Evolutionary conservation across 139 green algal species (phyloP), one percentile per base, ranked within the genome.

Genomic region (Tetraselmis striata): DNA sequence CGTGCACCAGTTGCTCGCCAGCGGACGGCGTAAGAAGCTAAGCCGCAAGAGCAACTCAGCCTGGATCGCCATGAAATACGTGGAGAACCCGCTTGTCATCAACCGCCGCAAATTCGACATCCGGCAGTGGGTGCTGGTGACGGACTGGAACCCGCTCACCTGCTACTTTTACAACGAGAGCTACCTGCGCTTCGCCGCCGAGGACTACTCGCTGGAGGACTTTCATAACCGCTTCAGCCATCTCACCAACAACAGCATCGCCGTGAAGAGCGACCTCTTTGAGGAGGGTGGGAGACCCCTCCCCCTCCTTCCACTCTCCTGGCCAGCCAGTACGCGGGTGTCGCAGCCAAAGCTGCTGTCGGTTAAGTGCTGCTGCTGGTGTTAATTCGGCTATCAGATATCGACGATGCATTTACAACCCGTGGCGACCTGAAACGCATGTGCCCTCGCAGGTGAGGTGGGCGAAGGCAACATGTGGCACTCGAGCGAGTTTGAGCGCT

Each of bases 11-110:
- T n/a, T n/a, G n/a, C n/a, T n/a, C n/a, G n/a, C n/a, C n/a, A n/a
- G n/a, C 5, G 2, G 26, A 28, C 2, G 23, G n/a, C n/a, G 74
- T 31, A 28, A 77, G 5, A 77, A 77, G n/a, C 74, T 77, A 75
- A 77, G 1, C 32, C 75, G 30, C 28, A 78, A 31, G 67, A 92
- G 78, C 83, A 84, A 67, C 45, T 67, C 45, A 18, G 45, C 45
- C 18, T 91, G 88, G 88, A 82, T 94, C 22, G 87, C 83, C 0
- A 90, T 94, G 81, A 91, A 91, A 80, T 94, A 94, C 87, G 86
- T 94, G 30, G 89, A 93, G 79, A 75, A 82, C 26, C 90, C 90
- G 5, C 85, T 93, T 1, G 81, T 92, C 45, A 86, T 92, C 59
- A 28, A 75, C 22, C 29, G 79, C 1, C 88, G 90, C 76, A 93